phyloP scores from a whole-genome alignment of 2,329 filamentous ascomycete species.

The Aspergillus latus region DNA sequence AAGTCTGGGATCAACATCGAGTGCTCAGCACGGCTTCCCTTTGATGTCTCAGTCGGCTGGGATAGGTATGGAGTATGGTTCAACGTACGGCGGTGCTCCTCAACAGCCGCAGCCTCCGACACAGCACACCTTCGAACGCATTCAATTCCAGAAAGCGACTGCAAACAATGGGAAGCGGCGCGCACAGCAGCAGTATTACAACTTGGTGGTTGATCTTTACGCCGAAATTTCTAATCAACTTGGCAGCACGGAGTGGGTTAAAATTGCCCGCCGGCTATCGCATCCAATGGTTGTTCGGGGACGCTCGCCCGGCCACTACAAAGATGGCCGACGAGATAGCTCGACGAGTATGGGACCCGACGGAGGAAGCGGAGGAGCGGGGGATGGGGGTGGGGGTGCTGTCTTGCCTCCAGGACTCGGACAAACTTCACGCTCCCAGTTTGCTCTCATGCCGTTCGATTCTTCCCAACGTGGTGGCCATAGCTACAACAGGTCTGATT shows the following conservation, averaged over 20 bases:
- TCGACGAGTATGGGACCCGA: slow-evolving; percentile 70
- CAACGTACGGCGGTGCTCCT: slow-evolving; percentile 30
- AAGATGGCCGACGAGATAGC: slow-evolving; percentile 67
- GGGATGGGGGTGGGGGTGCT: slow-evolving; percentile 32
- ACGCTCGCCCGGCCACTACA: slow-evolving; percentile 77
- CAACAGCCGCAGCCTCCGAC: slow-evolving; percentile 40
- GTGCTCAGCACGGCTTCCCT: slow-evolving; percentile 28
- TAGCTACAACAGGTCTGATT: slow-evolving; percentile 36
- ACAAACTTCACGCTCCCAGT: slow-evolving; percentile 31
- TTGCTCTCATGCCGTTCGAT: slow-evolving; percentile 39
- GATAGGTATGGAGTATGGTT: slow-evolving; percentile 37
- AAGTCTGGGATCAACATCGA: slow-evolving; percentile 25
- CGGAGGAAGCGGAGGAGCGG: slow-evolving; percentile 54
- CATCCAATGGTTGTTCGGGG: slow-evolving; percentile 85
- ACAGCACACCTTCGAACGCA: slow-evolving; percentile 75
- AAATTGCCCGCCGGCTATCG: slow-evolving; percentile 70
- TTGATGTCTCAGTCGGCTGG: slow-evolving; percentile 26
- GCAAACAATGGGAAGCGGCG: slow-evolving; percentile 91
- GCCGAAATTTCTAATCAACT: slow-evolving; percentile 59
- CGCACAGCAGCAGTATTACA: slow-evolving; percentile 89
- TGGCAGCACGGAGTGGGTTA: slow-evolving; percentile 56
- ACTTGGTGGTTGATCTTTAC: slow-evolving; percentile 82
- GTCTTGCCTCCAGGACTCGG: slow-evolving; percentile 34
- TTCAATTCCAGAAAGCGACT: slow-evolving; percentile 92
- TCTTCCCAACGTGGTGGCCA: slow-evolving; percentile 31